Evolutionary conservation across 768 basidiomycete genomes (phyloP).

Genomic region (Leccinum variicolor): DNA sequence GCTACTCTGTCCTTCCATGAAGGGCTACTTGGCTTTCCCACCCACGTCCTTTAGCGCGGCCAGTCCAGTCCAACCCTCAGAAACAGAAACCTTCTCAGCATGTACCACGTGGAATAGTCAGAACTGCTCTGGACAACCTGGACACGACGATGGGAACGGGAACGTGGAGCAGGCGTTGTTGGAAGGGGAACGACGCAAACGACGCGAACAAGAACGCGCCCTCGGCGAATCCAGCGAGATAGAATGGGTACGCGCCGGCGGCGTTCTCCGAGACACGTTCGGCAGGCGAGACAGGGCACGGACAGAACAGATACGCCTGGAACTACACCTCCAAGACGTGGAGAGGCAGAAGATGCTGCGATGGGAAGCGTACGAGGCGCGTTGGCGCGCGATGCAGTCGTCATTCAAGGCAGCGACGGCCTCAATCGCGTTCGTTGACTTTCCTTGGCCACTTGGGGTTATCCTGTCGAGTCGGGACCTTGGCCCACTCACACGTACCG

Average conservation of each 20-base stretch:
- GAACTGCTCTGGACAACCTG: not conserved
- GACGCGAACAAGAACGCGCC: conserved; percentile 34
- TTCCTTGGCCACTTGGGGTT: conserved; percentile 59
- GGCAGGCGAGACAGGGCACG: conserved; percentile 50
- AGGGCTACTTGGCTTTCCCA: conserved; percentile 25
- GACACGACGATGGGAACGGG: not conserved
- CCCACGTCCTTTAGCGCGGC: conserved; percentile 1
- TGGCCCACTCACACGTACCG: conserved; percentile 34
- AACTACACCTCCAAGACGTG: conserved; percentile 42
- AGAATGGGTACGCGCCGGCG: conserved; percentile 59
- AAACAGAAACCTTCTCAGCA: not conserved
- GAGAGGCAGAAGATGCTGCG: conserved; percentile 36
- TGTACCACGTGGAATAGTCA: conserved; percentile 3
- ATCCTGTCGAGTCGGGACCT: conserved; percentile 18
- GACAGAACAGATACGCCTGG: conserved; percentile 46
- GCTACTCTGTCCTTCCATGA: conserved; percentile 12
- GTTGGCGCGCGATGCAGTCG: conserved; percentile 43
- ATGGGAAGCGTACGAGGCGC: conserved; percentile 54
- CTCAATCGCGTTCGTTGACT: conserved; percentile 43
- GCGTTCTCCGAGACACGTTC: conserved; percentile 46
- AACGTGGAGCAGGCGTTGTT: not conserved
- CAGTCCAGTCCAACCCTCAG: not conserved
- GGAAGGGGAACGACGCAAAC: conserved; percentile 17
- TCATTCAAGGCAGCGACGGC: conserved; percentile 15
- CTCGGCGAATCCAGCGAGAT: conserved; percentile 50